A percentile compares a stretch with the other conserved stretches of the same genome.
These are phyloP conservation scores for Rosa chinensis DNA, from an alignment of 306 rosid genomes.

Conservation along the genomic window DNA sequence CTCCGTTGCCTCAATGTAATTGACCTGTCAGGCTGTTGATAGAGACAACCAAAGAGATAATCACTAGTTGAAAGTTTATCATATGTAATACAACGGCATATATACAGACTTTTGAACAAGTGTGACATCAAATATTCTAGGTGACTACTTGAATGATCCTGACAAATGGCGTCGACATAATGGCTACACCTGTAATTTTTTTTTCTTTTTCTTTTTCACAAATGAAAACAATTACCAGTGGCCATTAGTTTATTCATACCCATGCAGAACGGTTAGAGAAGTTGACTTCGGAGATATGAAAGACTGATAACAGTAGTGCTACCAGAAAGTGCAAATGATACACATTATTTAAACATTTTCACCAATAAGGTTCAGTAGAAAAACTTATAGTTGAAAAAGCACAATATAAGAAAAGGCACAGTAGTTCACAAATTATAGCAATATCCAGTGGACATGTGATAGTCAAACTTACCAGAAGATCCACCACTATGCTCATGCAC, in stretches of 20 bases:
- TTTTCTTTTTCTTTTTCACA: neutral
- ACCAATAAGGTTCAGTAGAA: neutral
- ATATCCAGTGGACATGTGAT: neutral
- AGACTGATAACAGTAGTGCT: neutral
- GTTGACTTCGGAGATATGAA: neutral
- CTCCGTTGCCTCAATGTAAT: neutral
- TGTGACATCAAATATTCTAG: neutral
- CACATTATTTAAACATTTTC: neutral
- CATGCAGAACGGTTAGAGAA: neutral
- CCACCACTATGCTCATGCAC: slow-evolving; percentile 5
- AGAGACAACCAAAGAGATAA: slow-evolving; percentile 1
- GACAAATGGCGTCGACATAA: neutral
- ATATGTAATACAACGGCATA: neutral
- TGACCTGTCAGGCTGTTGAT: slow-evolving; percentile 9
- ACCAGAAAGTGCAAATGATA: neutral
- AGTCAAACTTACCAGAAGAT: slow-evolving; percentile 16
- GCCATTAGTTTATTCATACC: neutral
- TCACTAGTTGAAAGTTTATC: slow-evolving; percentile 3
- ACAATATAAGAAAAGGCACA: neutral
- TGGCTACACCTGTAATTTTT: neutral
- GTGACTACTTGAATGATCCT: neutral
- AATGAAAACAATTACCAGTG: neutral
- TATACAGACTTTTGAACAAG: neutral
- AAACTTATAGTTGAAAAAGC: neutral
- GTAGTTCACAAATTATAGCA: neutral